Evolutionary conservation across 1,284 basidiomycete species (phyloP).

Genomic region (Nidula niveotomentosa): DNA sequence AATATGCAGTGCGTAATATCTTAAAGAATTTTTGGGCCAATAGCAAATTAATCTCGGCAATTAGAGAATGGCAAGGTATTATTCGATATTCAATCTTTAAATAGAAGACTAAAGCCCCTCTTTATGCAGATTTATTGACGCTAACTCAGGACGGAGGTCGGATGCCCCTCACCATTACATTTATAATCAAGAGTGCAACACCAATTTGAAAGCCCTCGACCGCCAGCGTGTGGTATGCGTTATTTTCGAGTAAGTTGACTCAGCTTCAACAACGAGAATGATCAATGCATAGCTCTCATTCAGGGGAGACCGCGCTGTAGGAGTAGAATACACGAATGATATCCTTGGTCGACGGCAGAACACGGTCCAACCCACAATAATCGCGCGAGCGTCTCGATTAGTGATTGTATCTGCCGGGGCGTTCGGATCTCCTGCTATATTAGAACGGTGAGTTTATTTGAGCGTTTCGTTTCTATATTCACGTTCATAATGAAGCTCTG

Average conservation of each 20-base stretch:
- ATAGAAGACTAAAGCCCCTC: neutral
- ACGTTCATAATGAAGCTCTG: conserved; percentile 27
- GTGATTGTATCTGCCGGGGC: conserved; percentile 53
- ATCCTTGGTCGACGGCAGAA: conserved; percentile 15
- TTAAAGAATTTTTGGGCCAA: neutral
- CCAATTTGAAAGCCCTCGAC: conserved; percentile 39
- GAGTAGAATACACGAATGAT: conserved; percentile 52
- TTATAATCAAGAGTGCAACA: conserved; percentile 46
- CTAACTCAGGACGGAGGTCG: conserved; percentile 50
- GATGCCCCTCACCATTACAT: conserved; percentile 59
- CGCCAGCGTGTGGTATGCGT: conserved; percentile 44
- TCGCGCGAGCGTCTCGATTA: conserved; percentile 37
- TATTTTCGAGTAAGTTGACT: conserved; percentile 43
- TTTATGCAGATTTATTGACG: conserved; percentile 44
- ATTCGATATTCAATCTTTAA: neutral
- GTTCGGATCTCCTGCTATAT: conserved; percentile 53
- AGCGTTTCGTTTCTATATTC: neutral
- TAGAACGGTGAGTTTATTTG: conserved; percentile 34
- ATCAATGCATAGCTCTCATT: neutral
- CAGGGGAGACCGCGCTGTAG: conserved; percentile 52
- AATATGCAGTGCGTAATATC: conserved; percentile 39
- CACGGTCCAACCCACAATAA: conserved; percentile 10
- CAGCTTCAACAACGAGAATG: neutral
- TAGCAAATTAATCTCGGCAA: neutral
- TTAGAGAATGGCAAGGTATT: conserved; percentile 39